Base-by-base conservation (phyloP, 345 rosid genomes). In the Isatis tinctoria region DNA sequence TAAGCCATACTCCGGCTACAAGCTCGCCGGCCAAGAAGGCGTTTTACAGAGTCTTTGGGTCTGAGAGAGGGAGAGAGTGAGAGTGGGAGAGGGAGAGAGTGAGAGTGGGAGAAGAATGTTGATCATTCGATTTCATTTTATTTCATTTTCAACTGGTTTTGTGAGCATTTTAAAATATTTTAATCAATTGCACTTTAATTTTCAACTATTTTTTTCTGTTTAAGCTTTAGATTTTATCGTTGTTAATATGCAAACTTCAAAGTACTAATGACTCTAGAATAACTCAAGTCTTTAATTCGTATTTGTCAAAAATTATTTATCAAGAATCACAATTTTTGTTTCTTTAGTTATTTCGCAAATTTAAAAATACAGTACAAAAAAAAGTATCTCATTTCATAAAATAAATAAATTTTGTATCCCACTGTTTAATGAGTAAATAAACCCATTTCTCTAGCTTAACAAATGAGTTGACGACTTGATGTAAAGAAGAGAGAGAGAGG, bases 1-100 rank as follows among this genome's bases (percentile, higher is more conserved):
- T 91, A 89, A 12, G 95, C 97, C 98, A 94, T 94, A 75, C 76
- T 81, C 84, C 85, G 80, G 80, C 82, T 63, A 64, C 51, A 28
- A 43, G 1, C 53, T 65, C 80, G 65, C 83, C 80, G 87, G 76
- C n/a, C 49, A 26, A 10, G 13, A 17, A 51, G 64, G 75, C n/a
- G 44, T 41, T 43, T 67, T 43, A 53, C n/a, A 27, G 77, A 37
- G 69, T 6, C n/a, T n/a, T n/a, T n/a, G n/a, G n/a, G n/a, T n/a
- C 9, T 28, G 63, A 28, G 56, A 44, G 41, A n/a, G 36, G 17
- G 18, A 17, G 53, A 9, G 40, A 37, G 40, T 11, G 13, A 11
- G 43, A 39, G n/a, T 28, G 63, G 17, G 56, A 44, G 41, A n/a
- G 36, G 17, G 18, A 17, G 53, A 9, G 40, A 37, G 40, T 11